These are phyloP conservation scores for Globisporangium heterothallicum DNA, from an alignment of 352 stramenopile genomes.

Conservation along the genomic window DNA sequence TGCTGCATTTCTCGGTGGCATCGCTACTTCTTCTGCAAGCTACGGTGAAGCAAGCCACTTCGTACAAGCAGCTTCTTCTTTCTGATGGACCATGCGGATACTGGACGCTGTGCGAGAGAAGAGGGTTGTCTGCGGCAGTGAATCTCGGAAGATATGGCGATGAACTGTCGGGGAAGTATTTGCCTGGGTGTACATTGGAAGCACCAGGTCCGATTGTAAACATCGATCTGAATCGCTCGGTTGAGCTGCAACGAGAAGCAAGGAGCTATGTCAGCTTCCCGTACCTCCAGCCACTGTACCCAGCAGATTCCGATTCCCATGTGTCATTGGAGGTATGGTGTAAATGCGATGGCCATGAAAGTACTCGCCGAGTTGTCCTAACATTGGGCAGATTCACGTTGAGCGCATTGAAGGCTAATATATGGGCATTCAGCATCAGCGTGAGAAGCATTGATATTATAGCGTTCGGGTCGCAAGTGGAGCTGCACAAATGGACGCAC, in stretches of 20 bases:
- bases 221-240: slow-evolving; percentile 69
- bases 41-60: slow-evolving; percentile 65
- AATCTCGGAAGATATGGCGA: slow-evolving; percentile 66
- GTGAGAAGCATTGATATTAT: slow-evolving; percentile 75
- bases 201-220: slow-evolving; percentile 72
- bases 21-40: slow-evolving; percentile 76
- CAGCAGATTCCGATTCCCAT: slow-evolving; percentile 22
- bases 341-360: slow-evolving; percentile 58
- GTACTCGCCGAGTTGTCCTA: slow-evolving; percentile 59
- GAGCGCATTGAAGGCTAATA: slow-evolving; percentile 59
- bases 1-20: slow-evolving; percentile 87
- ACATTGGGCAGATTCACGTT: slow-evolving; percentile 75
- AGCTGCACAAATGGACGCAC: slow-evolving; percentile 77
- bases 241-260: slow-evolving; percentile 50
- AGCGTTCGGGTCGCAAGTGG: slow-evolving; percentile 42
- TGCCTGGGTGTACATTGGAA: slow-evolving; percentile 66
- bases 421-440: slow-evolving; percentile 80
- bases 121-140: slow-evolving; percentile 48
- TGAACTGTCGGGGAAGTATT: slow-evolving; percentile 45
- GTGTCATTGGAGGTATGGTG: slow-evolving; percentile 81
- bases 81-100: slow-evolving; percentile 70
- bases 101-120: slow-evolving; percentile 84
- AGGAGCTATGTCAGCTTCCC: slow-evolving; percentile 55
- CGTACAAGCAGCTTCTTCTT: slow-evolving; percentile 77
- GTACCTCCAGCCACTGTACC: slow-evolving; percentile 39